A percentile compares a stretch with the other conserved stretches of the same genome.
Evolutionary conservation across 306 rosid species (phyloP).

Genomic region (Gleditsia sinensis): DNA sequence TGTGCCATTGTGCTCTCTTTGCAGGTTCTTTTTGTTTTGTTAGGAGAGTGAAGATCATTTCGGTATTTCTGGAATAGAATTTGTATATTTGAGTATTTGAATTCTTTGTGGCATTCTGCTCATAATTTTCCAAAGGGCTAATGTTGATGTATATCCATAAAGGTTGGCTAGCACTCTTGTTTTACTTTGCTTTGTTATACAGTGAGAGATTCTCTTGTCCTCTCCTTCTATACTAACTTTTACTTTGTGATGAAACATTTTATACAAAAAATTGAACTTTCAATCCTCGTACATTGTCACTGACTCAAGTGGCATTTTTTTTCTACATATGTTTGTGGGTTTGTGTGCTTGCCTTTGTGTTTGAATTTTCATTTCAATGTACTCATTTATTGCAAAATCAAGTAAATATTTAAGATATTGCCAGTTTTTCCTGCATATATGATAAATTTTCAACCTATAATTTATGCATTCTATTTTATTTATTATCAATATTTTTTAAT

Average conservation of each 20-base stretch:
- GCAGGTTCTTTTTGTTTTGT: background rate
- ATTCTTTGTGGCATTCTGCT: background rate
- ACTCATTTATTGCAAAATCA: background rate
- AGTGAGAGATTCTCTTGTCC: slow-evolving; percentile 10
- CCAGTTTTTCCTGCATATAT: background rate
- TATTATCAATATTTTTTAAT: background rate
- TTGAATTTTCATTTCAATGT: background rate
- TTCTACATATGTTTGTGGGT: background rate
- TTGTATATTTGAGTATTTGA: background rate
- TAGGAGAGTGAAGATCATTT: background rate
- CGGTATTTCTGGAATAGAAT: background rate
- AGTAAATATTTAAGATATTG: background rate
- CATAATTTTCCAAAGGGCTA: slow-evolving; percentile 1
- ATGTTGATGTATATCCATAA: background rate
- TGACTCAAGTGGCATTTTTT: background rate
- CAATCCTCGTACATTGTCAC: background rate
- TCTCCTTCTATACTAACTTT: slow-evolving; percentile 5
- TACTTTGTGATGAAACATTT: background rate
- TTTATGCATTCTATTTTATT: background rate
- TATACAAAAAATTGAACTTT: background rate
- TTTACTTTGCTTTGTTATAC: slow-evolving; percentile 13
- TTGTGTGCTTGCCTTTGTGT: background rate
- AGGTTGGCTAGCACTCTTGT: background rate
- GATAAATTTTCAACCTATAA: background rate
- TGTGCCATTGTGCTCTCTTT: slow-evolving; percentile 2